phyloP scores from a whole-genome alignment of 2,329 filamentous ascomycete species.

The Mariannaea sp. region DNA sequence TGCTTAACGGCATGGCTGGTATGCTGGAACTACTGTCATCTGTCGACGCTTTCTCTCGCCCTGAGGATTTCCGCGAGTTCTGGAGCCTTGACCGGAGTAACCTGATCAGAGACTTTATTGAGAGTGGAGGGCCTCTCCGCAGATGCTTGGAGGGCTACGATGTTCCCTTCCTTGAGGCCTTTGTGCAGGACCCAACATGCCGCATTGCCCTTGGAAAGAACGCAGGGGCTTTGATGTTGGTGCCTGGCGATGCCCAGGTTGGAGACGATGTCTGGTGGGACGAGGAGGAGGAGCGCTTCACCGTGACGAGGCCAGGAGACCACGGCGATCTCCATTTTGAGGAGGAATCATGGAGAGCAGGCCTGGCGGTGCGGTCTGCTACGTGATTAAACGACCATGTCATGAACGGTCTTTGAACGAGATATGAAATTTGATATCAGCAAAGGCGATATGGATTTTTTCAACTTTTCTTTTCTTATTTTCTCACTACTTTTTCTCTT shows the following conservation, averaged over 20 bases:
- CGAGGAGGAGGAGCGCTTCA: conserved; percentile 27
- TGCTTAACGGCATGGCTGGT: conserved; percentile 44
- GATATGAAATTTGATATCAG: conserved; percentile 23
- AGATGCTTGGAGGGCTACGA: conserved; percentile 35
- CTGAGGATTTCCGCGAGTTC: conserved; percentile 43
- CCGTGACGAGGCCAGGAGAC: conserved; percentile 28
- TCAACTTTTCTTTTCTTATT: conserved; percentile 1
- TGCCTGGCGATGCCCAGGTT: conserved; percentile 35
- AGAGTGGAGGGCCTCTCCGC: conserved; percentile 33
- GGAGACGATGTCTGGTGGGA: conserved; percentile 38
- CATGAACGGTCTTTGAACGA: conserved; percentile 2
- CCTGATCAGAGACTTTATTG: conserved; percentile 41
- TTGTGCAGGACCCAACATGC: conserved; percentile 33
- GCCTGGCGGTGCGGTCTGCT: conserved; percentile 33
- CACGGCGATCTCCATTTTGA: conserved; percentile 32
- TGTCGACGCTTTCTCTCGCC: conserved; percentile 40
- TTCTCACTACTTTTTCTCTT: background rate
- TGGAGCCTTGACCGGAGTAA: conserved; percentile 43
- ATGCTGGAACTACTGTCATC: conserved; percentile 41
- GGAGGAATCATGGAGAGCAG: conserved; percentile 29
- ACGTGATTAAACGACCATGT: conserved; percentile 20
- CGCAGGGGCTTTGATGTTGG: conserved; percentile 34
- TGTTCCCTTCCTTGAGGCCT: conserved; percentile 34
- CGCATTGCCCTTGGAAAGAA: conserved; percentile 37
- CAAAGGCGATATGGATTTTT: background rate